These are phyloP conservation scores for Kickxella alabastrina DNA, from an alignment of 192 early-diverging fungal species.

Conservation along the genomic window DNA sequence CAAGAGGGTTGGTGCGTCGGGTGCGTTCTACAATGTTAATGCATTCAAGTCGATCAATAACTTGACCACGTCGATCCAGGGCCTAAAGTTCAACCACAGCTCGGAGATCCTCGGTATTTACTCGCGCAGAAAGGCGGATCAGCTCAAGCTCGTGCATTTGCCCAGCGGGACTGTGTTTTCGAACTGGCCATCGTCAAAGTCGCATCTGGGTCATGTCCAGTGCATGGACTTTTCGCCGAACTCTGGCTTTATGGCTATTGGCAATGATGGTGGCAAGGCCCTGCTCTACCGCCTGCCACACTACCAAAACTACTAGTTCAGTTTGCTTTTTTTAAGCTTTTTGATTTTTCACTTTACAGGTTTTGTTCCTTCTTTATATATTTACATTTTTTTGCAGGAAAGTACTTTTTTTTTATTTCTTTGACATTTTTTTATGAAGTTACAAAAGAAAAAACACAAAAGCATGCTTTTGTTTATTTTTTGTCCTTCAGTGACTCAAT, in stretches of 20 bases:
- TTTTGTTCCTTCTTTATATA: too few relatives aligned
- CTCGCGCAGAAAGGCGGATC: conserved; percentile 68
- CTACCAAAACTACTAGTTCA: conserved; percentile 49
- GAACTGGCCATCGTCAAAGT: conserved; percentile 90
- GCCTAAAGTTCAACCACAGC: conserved; percentile 78
- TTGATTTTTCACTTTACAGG: not conserved
- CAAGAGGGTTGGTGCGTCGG: conserved; percentile 4
- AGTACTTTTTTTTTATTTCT: too few relatives aligned
- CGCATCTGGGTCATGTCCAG: conserved; percentile 79
- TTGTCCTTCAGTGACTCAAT: conserved; percentile 40
- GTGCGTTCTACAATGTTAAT: conserved; percentile 50
- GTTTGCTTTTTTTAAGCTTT: not conserved
- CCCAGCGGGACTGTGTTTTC: conserved; percentile 75
- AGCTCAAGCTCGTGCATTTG: conserved; percentile 78
- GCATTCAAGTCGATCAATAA: conserved; percentile 78
- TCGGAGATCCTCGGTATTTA: conserved; percentile 80
- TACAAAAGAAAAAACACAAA: conserved; percentile 5
- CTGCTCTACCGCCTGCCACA: conserved; percentile 77
- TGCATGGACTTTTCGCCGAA: conserved; percentile 83
- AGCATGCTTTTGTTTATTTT: too few relatives aligned
- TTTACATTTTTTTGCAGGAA: too few relatives aligned
- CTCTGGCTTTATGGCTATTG: conserved; percentile 85
- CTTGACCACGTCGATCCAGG: conserved; percentile 76
- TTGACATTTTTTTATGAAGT: not conserved
- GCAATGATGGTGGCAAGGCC: conserved; percentile 87